phyloP scores from a whole-genome alignment of 176 grass and related monocot species.

The Secale cereale region DNA sequence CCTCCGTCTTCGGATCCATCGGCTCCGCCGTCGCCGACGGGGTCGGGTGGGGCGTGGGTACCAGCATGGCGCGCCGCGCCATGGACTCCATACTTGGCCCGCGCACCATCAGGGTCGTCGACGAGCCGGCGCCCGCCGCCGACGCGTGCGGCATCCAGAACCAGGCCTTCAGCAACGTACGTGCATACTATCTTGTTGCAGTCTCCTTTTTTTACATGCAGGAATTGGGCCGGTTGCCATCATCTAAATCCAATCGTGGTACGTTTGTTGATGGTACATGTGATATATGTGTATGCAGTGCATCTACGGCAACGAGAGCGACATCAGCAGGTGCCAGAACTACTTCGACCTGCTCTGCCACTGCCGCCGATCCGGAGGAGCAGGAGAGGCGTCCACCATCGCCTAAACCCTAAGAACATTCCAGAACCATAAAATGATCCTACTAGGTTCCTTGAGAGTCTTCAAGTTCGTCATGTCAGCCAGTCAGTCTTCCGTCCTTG shows the following conservation, averaged over 20 bases:
- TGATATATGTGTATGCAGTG: not conserved
- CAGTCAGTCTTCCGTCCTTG: no score
- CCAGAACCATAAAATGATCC: no score
- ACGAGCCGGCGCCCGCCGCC: no score
- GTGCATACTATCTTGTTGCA: not conserved
- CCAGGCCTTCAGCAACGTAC: slow-evolving; percentile 52
- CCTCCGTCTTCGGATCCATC: not conserved
- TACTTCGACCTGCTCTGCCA: slow-evolving; percentile 59
- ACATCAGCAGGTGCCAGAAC: slow-evolving; percentile 62
- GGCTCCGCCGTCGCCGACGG: slow-evolving; percentile 2
- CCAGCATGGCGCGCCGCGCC: slow-evolving; percentile 30
- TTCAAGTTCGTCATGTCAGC: no score
- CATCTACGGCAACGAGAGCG: slow-evolving; percentile 13
- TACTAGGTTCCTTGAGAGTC: no score
- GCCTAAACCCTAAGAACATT: no score
- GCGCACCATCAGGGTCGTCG: slow-evolving; percentile 21
- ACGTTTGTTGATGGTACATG: no score
- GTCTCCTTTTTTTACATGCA: no score
- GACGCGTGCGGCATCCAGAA: slow-evolving; percentile 35
- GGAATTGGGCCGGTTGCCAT: not conserved
- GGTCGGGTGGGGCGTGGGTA: slow-evolving; percentile 41
- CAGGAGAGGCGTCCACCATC: not conserved
- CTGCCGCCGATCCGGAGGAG: slow-evolving; percentile 25
- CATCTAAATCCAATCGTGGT: no score
- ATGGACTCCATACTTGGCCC: slow-evolving; percentile 43